Evolutionary conservation across 805 yeast genomes (phyloP).

Genomic region (Yarrowia sp.): DNA sequence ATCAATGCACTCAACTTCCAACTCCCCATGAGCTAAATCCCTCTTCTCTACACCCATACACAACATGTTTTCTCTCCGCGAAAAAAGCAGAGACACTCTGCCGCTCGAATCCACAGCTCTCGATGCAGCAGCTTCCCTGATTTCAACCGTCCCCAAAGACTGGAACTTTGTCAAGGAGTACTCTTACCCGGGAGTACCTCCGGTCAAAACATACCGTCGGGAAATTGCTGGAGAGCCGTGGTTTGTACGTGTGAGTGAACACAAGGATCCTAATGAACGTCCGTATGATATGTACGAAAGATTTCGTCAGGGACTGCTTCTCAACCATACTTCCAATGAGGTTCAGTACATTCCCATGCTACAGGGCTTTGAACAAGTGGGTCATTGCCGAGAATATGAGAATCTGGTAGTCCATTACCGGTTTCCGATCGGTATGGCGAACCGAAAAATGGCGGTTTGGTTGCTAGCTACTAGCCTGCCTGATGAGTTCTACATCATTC

Average conservation of each 20-base stretch:
- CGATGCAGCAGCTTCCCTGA: neutral
- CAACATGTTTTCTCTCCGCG: constrained; percentile 9
- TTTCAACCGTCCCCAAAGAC: neutral
- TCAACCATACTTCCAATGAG: constrained; percentile 43
- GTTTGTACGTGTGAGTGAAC: constrained; percentile 42
- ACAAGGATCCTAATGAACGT: constrained; percentile 32
- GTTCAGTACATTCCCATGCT: constrained; percentile 41
- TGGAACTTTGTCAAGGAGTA: constrained; percentile 7
- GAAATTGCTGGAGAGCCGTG: constrained; percentile 38
- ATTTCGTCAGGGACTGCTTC: constrained; percentile 36
- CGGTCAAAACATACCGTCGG: constrained; percentile 33
- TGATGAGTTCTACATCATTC: constrained; percentile 33
- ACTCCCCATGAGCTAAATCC: neutral
- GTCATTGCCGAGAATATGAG: constrained; percentile 31
- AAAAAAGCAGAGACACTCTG: constrained; percentile 11
- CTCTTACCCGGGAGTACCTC: neutral
- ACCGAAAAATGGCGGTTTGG: constrained; percentile 42
- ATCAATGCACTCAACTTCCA: neutral
- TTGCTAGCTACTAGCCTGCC: constrained; percentile 30
- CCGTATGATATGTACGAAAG: constrained; percentile 33
- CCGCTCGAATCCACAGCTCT: constrained; percentile 5
- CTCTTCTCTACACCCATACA: neutral
- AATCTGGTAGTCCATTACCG: constrained; percentile 37
- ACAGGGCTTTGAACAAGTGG: constrained; percentile 32
- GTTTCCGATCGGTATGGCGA: constrained; percentile 39